These are phyloP conservation scores for Kazachstania taianensis DNA, from an alignment of 805 yeast species.

Conservation along the genomic window DNA sequence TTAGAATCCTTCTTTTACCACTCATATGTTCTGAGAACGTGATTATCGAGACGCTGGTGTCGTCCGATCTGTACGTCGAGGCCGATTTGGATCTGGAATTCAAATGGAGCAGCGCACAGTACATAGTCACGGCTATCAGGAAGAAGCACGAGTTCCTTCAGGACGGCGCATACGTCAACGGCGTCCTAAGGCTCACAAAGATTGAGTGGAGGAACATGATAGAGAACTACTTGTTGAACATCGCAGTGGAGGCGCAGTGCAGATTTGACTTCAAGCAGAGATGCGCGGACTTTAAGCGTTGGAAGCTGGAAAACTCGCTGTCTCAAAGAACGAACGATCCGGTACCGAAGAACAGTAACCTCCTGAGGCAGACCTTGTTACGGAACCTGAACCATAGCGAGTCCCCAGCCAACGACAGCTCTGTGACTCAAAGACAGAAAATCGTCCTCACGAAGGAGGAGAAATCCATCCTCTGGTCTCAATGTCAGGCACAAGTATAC, in stretches of 20 bases:
- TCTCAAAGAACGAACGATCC: constrained; percentile 5
- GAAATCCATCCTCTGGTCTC: constrained; percentile 48
- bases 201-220: constrained; percentile 61
- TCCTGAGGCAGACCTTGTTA: constrained; percentile 22
- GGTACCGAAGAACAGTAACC: constrained; percentile 7
- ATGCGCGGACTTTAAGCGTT: constrained; percentile 34
- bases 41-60: constrained; percentile 37
- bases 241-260: constrained; percentile 59
- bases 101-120: constrained; percentile 44
- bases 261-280: constrained; percentile 45
- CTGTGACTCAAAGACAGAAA: not conserved
- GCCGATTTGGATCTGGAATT: constrained; percentile 42
- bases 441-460: constrained; percentile 36
- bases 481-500: constrained; percentile 47
- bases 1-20: constrained; percentile 41
- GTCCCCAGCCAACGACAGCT: not conserved
- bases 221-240: constrained; percentile 49
- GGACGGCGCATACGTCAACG: constrained; percentile 7
- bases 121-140: constrained; percentile 47
- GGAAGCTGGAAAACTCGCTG: constrained; percentile 17
- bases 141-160: constrained; percentile 29
- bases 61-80: constrained; percentile 50
- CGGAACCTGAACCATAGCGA: constrained; percentile 5
- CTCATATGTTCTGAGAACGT: constrained; percentile 36
- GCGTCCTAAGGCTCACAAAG: constrained; percentile 27